These are phyloP conservation scores for Exophiala sideris DNA, from an alignment of 2,329 filamentous ascomycete species.

Conservation along the genomic window DNA sequence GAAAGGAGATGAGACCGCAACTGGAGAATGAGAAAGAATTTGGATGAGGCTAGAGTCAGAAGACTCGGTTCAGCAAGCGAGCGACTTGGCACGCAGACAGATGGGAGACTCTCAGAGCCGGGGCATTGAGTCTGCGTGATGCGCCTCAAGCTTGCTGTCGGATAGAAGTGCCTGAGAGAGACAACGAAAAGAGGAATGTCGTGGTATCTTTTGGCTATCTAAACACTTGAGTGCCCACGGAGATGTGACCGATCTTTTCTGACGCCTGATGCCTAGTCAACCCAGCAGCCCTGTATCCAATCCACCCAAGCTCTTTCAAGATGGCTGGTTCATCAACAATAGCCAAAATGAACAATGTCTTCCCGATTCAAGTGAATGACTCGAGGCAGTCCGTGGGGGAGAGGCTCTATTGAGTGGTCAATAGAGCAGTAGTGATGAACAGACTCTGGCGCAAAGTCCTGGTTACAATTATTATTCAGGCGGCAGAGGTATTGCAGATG, in stretches of 20 bases:
- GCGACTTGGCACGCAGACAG: slow-evolving; percentile 5
- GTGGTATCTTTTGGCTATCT: slow-evolving; percentile 31
- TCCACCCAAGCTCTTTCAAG: slow-evolving; percentile 2
- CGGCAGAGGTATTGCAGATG: no score
- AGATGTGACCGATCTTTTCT: slow-evolving; percentile 7
- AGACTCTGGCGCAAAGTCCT: no score
- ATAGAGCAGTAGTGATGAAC: no score
- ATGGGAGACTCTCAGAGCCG: slow-evolving; percentile 10
- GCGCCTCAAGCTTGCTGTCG: slow-evolving; percentile 7
- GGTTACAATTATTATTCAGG: no score
- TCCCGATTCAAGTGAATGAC: not conserved
- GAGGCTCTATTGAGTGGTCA: not conserved
- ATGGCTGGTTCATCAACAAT: not conserved
- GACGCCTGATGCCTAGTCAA: slow-evolving; percentile 3
- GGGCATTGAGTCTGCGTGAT: not conserved
- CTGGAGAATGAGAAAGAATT: slow-evolving; percentile 13
- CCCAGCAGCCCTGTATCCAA: not conserved
- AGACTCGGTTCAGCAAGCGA: slow-evolving; percentile 18
- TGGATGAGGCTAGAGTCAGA: slow-evolving; percentile 11
- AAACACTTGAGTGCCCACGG: slow-evolving; percentile 12
- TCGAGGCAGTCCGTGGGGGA: not conserved
- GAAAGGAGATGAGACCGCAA: slow-evolving; percentile 17
- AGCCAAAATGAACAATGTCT: not conserved
- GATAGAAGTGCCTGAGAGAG: slow-evolving; percentile 17
- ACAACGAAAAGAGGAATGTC: slow-evolving; percentile 27